These are phyloP conservation scores for Solanum pennellii DNA, from an alignment of 257 asterid genomes.

Conservation along the genomic window DNA sequence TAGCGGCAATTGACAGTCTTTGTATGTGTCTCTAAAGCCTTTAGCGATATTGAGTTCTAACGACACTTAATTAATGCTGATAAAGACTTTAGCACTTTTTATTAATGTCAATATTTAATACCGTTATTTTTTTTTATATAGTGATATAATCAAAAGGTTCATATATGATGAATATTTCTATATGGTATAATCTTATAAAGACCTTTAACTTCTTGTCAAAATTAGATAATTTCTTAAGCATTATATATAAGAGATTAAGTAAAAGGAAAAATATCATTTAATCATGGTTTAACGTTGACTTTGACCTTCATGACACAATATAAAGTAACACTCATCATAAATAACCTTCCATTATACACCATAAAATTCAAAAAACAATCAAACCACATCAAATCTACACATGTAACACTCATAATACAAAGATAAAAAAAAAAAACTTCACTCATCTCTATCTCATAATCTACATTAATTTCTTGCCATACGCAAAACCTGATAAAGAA, in stretches of 20 bases:
- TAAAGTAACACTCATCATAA: background rate
- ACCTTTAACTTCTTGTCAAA: background rate
- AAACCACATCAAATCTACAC: background rate
- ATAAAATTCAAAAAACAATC: background rate
- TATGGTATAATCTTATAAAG: background rate
- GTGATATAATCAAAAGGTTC: background rate
- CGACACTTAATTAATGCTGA: too few relatives aligned
- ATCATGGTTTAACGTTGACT: background rate
- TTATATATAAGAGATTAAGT: background rate
- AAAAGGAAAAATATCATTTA: background rate
- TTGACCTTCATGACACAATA: background rate
- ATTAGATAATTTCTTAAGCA: background rate
- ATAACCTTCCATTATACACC: fast-evolving
- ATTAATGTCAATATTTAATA: too few relatives aligned
- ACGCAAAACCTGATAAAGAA: fast-evolving
- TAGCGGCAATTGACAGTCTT: too few relatives aligned
- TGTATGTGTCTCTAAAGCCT: too few relatives aligned
- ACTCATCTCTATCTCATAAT: background rate
- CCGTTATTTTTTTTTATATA: too few relatives aligned
- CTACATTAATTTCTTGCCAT: background rate
- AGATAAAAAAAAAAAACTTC: background rate
- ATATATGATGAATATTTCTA: background rate
- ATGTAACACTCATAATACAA: background rate
- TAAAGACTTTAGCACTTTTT: too few relatives aligned
- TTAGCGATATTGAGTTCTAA: too few relatives aligned